Evolutionary conservation across 257 asterid species (phyloP).

Genomic region (Lantana camara): DNA sequence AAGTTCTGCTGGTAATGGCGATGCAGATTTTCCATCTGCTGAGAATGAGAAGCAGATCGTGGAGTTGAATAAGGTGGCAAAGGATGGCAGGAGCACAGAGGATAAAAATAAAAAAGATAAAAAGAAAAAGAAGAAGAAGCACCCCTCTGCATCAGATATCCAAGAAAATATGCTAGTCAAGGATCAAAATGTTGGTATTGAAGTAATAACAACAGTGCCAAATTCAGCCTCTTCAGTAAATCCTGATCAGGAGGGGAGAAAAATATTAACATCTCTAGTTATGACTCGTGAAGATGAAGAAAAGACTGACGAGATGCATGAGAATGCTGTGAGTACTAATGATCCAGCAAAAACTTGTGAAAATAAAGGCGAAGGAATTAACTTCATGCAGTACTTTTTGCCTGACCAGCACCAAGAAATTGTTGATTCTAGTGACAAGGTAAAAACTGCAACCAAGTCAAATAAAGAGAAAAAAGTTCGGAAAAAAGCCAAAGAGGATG

Average conservation of each 20-base stretch:
- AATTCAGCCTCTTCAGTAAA: slow-evolving; percentile 17
- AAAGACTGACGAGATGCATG: slow-evolving; percentile 29
- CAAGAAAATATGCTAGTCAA: slow-evolving; percentile 33
- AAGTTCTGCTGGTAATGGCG: slow-evolving; percentile 17
- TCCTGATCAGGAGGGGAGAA: slow-evolving; percentile 21
- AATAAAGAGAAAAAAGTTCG: slow-evolving; percentile 21
- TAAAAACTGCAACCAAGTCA: slow-evolving; percentile 28
- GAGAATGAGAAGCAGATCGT: slow-evolving; percentile 35
- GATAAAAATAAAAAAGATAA: slow-evolving; percentile 33
- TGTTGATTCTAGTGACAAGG: slow-evolving; percentile 30
- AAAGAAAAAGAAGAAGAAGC: slow-evolving; percentile 43
- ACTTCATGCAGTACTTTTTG: slow-evolving; percentile 66
- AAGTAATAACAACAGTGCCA: slow-evolving; percentile 35
- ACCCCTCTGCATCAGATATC: slow-evolving; percentile 35
- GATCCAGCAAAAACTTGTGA: slow-evolving; percentile 30
- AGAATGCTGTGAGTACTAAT: slow-evolving; percentile 30
- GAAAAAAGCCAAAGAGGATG: slow-evolving; percentile 27
- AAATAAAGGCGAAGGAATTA: slow-evolving; percentile 39
- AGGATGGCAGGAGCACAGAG: slow-evolving; percentile 26
- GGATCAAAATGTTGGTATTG: slow-evolving; percentile 36
- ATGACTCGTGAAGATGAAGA: slow-evolving; percentile 35
- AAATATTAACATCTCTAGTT: slow-evolving; percentile 32
- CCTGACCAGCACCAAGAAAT: slow-evolving; percentile 37
- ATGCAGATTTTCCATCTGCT: slow-evolving; percentile 23
- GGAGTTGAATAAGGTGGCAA: slow-evolving; percentile 29